Evolutionary conservation across 345 rosid species (phyloP), one percentile per base, ranked within the genome.

Genomic region (Populus euphratica): DNA sequence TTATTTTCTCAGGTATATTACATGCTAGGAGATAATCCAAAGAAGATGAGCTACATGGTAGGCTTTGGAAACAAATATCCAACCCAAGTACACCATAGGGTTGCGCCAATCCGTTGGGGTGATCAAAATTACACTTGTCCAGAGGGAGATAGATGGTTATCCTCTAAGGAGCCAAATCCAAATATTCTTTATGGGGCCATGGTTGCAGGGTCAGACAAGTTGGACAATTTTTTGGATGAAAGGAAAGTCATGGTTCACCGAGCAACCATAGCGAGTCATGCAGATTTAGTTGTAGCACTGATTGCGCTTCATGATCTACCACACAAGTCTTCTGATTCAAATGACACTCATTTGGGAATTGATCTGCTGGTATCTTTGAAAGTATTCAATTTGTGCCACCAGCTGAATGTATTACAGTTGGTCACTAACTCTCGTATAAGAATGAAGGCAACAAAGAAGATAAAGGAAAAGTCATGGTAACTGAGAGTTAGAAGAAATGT

Each of bases 251-350:
- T 8, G 35, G 81, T 74, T 81, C 76, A 77, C 84, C 6, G 78
- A 81, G 63, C 47, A 41, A 74, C 31, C 68, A 77, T 81, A 69
- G 81, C 81, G 9, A 77, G 78, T 72, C 77, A 64, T 77, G 84
- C 81, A 21, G 84, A 73, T 63, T 77, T 91, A 59, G 87, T 89
- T 35, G 91, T 91, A 2, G 91, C 91, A 13, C 88, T 91, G 38
- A 73, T 87, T 8, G 90, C 90, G 4, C 87, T 83, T 68, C 94
- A 86, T 25, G 81, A 84, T 64, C 85, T 88, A 66, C 92, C 89
- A 23, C 47, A 23, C 61, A 35, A 54, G 52, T 56, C 82, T 52
- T 20, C 77, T n/a, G 41, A 68, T 50, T 43, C 78, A 0, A 36
- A 38, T 38, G 39, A 7, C 39, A 38, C 39, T 38, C 39, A 38